Base-by-base conservation (phyloP, 2,329 filamentous ascomycete genomes). In the Pyrenophora seminiperda region DNA sequence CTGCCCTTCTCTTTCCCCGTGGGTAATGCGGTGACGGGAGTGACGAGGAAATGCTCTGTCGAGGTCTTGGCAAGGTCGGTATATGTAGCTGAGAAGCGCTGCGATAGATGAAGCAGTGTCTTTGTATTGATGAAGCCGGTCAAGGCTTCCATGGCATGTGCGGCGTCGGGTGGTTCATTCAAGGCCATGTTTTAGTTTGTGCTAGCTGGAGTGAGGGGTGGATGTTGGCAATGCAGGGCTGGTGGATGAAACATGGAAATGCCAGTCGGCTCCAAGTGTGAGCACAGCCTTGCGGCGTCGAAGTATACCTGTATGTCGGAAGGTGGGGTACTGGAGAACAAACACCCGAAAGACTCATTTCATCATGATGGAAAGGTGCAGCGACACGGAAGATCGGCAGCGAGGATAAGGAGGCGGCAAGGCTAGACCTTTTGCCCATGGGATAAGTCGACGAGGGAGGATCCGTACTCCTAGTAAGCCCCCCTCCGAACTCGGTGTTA, bases 1-100 rank as follows among this genome's bases (percentile, higher is more conserved):
- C 81, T 79, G 73, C 88, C 86, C 84, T 86, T 73, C 84, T 87
- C 73, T 85, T 86, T 50, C 79, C 85, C 56, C 81, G 79, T 72
- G 4, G 73, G 73, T 13, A 75, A 56, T 3, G 67, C 68, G 30
- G 72, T 74, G 11, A 75, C 70, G 6, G 73, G 73, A 2, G 73
- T 75, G 36, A 70, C 64, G 15, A 75, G 56, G 44, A 75, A 75
- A 55, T 75, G 73, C 22, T 74, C 66, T 15, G 62, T 65, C 14
- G 73, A 75, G 6, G 51, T 57, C 30, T 61, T 65, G 15, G 72
- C 72, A 6, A 75, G 65, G 29, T 61, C 33, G 27, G 43, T 54
- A 54, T 72, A 75, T 14, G 68, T 73, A 32, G 67, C 64, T 47
- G 71, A 69, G 54, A 72, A 73, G 39, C 65, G 64, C 36, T 49